Conservation (phyloP, 345 rosid genomes). For the Citrus cavaleriei region DNA sequence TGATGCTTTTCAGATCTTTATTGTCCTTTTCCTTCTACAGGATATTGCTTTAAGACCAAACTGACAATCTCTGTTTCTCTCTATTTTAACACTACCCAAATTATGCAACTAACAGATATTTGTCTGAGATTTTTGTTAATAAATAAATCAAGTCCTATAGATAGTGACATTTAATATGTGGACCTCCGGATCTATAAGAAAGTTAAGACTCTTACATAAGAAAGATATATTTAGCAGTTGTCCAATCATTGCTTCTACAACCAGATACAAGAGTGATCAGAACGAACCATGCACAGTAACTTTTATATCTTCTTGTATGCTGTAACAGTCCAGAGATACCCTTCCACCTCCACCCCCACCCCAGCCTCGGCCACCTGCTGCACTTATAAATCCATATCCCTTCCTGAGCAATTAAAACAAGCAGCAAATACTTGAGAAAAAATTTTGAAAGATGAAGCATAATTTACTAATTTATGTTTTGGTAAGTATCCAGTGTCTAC, state of each 20-base stretch:
- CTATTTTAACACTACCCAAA: not conserved
- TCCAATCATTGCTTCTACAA: conserved; percentile 19
- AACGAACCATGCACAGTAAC: conserved; percentile 88
- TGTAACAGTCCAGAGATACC: conserved; percentile 86
- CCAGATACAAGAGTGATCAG: conserved; percentile 26
- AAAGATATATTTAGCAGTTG: conserved; percentile 26
- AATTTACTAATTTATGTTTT: conserved; percentile 4
- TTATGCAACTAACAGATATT: not conserved
- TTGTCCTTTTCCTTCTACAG: not conserved
- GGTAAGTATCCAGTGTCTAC: conserved; percentile 3
- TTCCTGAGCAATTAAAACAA: conserved; percentile 55
- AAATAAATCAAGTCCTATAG: not conserved
- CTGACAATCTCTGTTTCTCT: not conserved
- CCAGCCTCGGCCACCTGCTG: conserved; percentile 89
- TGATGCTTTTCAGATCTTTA: not conserved
- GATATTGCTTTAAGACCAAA: not conserved
- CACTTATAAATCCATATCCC: conserved; percentile 81
- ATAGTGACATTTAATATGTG: not conserved
- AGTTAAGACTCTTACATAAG: conserved; percentile 22
- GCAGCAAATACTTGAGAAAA: conserved; percentile 5
- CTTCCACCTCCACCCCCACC: conserved; percentile 99
- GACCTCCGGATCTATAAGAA: conserved; percentile 2
- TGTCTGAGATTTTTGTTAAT: not conserved
- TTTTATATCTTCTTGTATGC: conserved; percentile 88
- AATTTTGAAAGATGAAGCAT: not conserved